phyloP scores from a whole-genome alignment of 495 filamentous ascomycete genomes.

The Penicillium roqueforti region DNA sequence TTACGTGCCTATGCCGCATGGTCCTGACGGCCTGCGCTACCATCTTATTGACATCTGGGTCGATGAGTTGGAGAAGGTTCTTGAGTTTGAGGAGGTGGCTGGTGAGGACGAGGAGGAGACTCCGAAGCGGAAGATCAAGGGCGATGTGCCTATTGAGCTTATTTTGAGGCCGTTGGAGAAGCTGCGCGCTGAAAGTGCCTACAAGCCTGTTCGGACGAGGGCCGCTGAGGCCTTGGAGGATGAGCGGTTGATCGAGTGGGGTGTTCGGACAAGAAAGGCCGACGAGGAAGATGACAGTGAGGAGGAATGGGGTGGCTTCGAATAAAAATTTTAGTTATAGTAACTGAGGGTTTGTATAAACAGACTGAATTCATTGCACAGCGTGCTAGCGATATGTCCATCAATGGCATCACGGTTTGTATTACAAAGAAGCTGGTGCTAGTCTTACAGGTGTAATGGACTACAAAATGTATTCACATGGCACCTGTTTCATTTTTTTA shows the following conservation, averaged over 20 bases:
- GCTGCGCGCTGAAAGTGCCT: slow-evolving; percentile 52
- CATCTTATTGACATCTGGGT: slow-evolving; percentile 91
- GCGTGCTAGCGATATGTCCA: slow-evolving; percentile 14
- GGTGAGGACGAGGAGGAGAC: slow-evolving; percentile 23
- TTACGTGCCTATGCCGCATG: slow-evolving; percentile 44
- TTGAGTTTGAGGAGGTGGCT: slow-evolving; percentile 47
- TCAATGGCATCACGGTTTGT: slow-evolving; percentile 12
- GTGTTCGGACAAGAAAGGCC: slow-evolving; percentile 38
- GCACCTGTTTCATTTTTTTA: slow-evolving; percentile 9
- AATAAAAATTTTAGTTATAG: slow-evolving; percentile 4
- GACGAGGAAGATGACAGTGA: slow-evolving; percentile 45
- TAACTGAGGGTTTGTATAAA: slow-evolving; percentile 14
- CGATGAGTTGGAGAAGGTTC: slow-evolving; percentile 72
- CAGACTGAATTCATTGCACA: slow-evolving; percentile 20
- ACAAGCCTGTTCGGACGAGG: slow-evolving; percentile 67
- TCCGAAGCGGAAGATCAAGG: slow-evolving; percentile 30
- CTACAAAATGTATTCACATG: slow-evolving; percentile 11
- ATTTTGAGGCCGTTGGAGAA: slow-evolving; percentile 58
- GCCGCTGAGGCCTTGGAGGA: slow-evolving; percentile 71
- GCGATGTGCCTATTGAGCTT: slow-evolving; percentile 44
- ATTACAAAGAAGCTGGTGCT: slow-evolving; percentile 12
- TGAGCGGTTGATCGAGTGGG: slow-evolving; percentile 63
- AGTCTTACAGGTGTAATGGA: background rate
- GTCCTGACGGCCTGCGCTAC: slow-evolving; percentile 75
- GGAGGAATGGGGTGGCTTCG: slow-evolving; percentile 70